phyloP scores from a whole-genome alignment of 2,329 filamentous ascomycete species.

The Arthrocladium fulminans region DNA sequence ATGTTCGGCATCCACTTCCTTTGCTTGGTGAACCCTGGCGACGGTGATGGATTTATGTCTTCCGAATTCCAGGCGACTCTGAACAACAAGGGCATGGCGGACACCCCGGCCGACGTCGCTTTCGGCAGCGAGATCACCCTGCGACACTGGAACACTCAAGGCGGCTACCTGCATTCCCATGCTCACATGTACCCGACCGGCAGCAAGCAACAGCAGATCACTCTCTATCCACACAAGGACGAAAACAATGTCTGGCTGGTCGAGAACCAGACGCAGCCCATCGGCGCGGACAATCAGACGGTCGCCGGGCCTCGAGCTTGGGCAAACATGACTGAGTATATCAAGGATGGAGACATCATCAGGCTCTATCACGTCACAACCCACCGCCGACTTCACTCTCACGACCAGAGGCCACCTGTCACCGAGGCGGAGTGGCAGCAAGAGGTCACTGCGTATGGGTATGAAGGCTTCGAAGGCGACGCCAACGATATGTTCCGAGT shows the following conservation, averaged over 20 bases:
- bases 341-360: constrained; percentile 72
- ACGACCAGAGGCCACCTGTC: constrained; percentile 81
- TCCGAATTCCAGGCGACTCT: constrained; percentile 97
- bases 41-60: constrained; percentile 98
- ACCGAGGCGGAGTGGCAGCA: constrained; percentile 90
- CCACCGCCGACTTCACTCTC: constrained; percentile 84
- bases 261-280: constrained; percentile 92
- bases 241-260: constrained; percentile 93
- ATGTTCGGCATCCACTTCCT: constrained; percentile 98
- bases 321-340: constrained; percentile 60
- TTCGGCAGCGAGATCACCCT: constrained; percentile 79
- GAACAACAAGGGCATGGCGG: constrained; percentile 93
- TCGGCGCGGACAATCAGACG: constrained; percentile 59
- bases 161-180: constrained; percentile 95
- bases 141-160: constrained; percentile 93
- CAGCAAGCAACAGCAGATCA: constrained; percentile 98
- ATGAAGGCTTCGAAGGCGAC: constrained; percentile 92
- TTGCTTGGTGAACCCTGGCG: constrained; percentile 86
- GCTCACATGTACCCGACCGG: constrained; percentile 94
- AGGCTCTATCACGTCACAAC: constrained; percentile 77
- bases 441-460: constrained; percentile 93
- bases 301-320: constrained; percentile 77
- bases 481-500: constrained; percentile 93
- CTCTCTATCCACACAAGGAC: constrained; percentile 96
- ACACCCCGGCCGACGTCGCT: constrained; percentile 83